A percentile compares a stretch with the other conserved stretches of the same genome.
phyloP scores from a whole-genome alignment of 2,329 filamentous ascomycete species.

The Geosmithia putterillii region DNA sequence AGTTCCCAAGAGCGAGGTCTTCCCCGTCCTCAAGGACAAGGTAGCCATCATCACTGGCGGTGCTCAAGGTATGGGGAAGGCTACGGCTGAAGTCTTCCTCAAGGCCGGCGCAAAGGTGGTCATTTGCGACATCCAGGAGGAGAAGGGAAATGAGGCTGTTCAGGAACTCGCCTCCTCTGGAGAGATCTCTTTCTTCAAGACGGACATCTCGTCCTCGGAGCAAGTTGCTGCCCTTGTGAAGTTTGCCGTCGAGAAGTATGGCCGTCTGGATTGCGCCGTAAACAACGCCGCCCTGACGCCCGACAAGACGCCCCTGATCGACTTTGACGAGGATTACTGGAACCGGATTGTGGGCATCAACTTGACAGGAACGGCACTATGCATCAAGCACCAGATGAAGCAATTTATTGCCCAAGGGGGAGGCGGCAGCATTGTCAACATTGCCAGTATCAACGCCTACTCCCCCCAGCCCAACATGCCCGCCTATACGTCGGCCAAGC shows the following conservation, averaged over 20 bases:
- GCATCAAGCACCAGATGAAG: constrained; percentile 9
- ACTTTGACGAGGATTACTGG: constrained; percentile 9
- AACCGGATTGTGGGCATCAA: constrained; percentile 8
- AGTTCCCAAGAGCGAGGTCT: constrained; percentile 5
- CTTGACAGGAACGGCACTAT: constrained; percentile 9
- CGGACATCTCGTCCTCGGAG: constrained; percentile 7
- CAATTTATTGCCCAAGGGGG: constrained; percentile 10
- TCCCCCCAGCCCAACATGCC: constrained; percentile 15
- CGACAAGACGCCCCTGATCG: constrained; percentile 7
- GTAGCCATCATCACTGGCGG: constrained; percentile 18
- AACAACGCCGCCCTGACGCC: constrained; percentile 8
- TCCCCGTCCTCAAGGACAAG: constrained; percentile 10
- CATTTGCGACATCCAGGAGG: constrained; percentile 15
- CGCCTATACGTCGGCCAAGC: constrained; percentile 19
- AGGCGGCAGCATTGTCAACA: constrained; percentile 31
- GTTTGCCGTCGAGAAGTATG: constrained; percentile 8
- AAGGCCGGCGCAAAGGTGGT: constrained; percentile 17
- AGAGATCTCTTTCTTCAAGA: constrained; percentile 6
- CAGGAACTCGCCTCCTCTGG: constrained; percentile 7
- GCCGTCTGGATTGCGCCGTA: constrained; percentile 7
- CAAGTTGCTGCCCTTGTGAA: constrained; percentile 7
- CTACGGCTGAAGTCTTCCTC: constrained; percentile 16
- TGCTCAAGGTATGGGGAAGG: constrained; percentile 17
- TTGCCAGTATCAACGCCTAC: constrained; percentile 19
- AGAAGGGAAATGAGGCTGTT: constrained; percentile 5